Evolutionary conservation across 2,329 filamentous ascomycete species (phyloP).

Genomic region (Cladosporium sp.): DNA sequence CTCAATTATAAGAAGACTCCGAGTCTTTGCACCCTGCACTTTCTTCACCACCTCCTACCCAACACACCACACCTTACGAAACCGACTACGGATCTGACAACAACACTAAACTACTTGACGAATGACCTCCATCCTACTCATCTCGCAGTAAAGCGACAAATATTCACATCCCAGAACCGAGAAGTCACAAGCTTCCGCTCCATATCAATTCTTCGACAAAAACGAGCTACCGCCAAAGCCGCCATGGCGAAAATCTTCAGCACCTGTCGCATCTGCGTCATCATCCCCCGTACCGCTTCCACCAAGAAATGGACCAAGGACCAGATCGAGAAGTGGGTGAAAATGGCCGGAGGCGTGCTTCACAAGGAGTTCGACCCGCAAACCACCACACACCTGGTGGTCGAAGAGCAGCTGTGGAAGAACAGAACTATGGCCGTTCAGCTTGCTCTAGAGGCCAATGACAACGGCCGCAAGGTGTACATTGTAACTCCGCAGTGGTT

Average conservation of each 20-base stretch:
- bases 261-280: constrained; percentile 23
- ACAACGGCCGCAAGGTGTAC: constrained; percentile 27
- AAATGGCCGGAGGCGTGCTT: constrained; percentile 62
- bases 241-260: constrained; percentile 23
- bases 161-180: neutral
- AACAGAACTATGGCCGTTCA: constrained; percentile 38
- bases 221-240: no score
- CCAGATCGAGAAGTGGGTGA: constrained; percentile 64
- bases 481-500: constrained; percentile 51
- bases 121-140: neutral
- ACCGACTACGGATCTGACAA: neutral
- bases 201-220: neutral
- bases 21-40: neutral
- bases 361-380: constrained; percentile 38
- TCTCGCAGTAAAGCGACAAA: neutral
- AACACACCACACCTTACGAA: neutral
- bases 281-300: constrained; percentile 8
- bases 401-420: constrained; percentile 62
- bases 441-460: constrained; percentile 12
- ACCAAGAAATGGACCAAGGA: constrained; percentile 25
- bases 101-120: no score
- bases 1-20: neutral
- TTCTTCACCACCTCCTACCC: neutral
- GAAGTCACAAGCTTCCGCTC: neutral
- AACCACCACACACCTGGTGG: constrained; percentile 71